A percentile compares a stretch with the other conserved stretches of the same genome.
These are phyloP conservation scores for Penicillium herquei DNA, from an alignment of 495 filamentous ascomycete genomes.

Conservation along the genomic window DNA sequence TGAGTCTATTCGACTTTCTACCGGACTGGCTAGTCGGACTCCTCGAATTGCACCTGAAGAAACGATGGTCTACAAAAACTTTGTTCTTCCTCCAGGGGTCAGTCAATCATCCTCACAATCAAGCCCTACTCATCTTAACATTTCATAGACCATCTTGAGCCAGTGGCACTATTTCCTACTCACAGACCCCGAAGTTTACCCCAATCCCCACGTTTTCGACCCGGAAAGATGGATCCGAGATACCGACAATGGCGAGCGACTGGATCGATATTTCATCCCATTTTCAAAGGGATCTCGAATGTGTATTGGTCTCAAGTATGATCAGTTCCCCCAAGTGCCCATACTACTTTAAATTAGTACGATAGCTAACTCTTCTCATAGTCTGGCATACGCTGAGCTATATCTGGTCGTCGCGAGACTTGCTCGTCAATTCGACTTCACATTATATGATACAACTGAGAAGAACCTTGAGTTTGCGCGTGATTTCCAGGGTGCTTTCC, in stretches of 20 bases:
- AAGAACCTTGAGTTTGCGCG: slow-evolving; percentile 29
- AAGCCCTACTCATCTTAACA: not conserved
- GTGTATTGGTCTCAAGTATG: slow-evolving; percentile 43
- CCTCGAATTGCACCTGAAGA: slow-evolving; percentile 42
- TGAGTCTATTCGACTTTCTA: slow-evolving; percentile 47
- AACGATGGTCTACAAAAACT: slow-evolving; percentile 40
- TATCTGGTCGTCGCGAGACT: slow-evolving; percentile 37
- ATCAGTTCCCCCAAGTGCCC: not conserved
- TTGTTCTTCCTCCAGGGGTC: slow-evolving; percentile 32
- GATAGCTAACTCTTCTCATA: slow-evolving; percentile 12
- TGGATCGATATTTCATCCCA: slow-evolving; percentile 38
- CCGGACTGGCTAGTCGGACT: slow-evolving; percentile 37
- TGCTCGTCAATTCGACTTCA: slow-evolving; percentile 37
- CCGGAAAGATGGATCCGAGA: slow-evolving; percentile 51
- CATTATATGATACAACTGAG: slow-evolving; percentile 32
- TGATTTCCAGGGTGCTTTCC: slow-evolving; percentile 25
- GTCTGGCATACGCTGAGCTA: slow-evolving; percentile 46
- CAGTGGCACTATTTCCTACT: slow-evolving; percentile 46
- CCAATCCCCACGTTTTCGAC: slow-evolving; percentile 44
- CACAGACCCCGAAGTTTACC: slow-evolving; percentile 47
- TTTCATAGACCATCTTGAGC: slow-evolving; percentile 40
- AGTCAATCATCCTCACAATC: slow-evolving; percentile 19
- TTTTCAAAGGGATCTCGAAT: slow-evolving; percentile 43
- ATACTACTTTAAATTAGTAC: not conserved
- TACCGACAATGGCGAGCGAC: slow-evolving; percentile 23